phyloP scores from a whole-genome alignment of 2,329 filamentous ascomycete species.

The Cercospora sp. region DNA sequence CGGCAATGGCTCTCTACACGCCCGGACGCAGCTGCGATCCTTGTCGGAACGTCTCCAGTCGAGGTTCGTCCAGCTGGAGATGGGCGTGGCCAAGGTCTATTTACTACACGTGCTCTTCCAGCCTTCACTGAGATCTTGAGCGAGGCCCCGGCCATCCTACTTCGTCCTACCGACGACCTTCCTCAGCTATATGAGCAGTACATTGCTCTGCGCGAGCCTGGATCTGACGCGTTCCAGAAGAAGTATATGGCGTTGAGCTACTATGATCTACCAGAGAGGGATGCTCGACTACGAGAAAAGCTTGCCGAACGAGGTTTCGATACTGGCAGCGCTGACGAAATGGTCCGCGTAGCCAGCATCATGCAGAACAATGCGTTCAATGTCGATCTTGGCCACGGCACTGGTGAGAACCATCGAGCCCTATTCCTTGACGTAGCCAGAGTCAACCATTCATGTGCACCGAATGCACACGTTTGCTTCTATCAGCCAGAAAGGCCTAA shows the following conservation, averaged over 20 bases:
- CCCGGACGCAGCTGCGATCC: constrained; percentile 17
- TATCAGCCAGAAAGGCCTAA: constrained; percentile 13
- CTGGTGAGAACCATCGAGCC: constrained; percentile 25
- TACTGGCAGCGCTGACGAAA: constrained; percentile 12
- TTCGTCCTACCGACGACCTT: constrained; percentile 29
- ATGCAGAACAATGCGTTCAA: constrained; percentile 34
- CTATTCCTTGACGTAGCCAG: constrained; percentile 27
- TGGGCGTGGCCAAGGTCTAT: constrained; percentile 28
- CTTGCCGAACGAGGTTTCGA: constrained; percentile 24
- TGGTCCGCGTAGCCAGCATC: constrained; percentile 25
- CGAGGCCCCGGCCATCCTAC: constrained; percentile 25
- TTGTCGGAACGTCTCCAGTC: constrained; percentile 20
- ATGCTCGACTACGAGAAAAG: constrained; percentile 25
- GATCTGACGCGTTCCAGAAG: constrained; percentile 15
- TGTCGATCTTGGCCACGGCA: constrained; percentile 24
- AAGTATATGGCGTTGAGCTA: constrained; percentile 22
- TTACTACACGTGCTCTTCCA: constrained; percentile 19
- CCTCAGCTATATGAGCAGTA: constrained; percentile 28
- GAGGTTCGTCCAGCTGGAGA: constrained; percentile 21
- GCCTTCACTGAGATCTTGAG: constrained; percentile 23
- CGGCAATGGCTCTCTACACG: constrained; percentile 25
- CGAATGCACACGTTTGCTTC: constrained; percentile 31
- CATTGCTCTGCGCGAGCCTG: constrained; percentile 12
- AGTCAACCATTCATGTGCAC: constrained; percentile 30
- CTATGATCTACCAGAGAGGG: constrained; percentile 17